Conservation (phyloP, 2,329 filamentous ascomycete species). For the Penicillium sp. region DNA sequence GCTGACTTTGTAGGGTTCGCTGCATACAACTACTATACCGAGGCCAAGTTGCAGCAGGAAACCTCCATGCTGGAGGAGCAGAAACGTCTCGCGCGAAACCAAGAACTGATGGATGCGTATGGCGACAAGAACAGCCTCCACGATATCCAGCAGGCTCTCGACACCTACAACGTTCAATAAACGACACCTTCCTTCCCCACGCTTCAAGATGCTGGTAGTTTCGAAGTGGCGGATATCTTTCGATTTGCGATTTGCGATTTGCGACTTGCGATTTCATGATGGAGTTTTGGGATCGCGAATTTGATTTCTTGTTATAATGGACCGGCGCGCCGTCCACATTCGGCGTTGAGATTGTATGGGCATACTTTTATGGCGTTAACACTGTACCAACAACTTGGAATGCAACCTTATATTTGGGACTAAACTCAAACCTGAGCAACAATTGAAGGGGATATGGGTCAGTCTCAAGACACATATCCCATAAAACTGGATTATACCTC, state of each 20-base stretch:
- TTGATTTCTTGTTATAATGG: background rate
- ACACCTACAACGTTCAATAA: constrained; percentile 46
- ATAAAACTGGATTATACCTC: too few relatives aligned
- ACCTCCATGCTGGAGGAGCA: constrained; percentile 29
- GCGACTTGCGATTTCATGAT: background rate
- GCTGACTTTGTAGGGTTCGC: constrained; percentile 25
- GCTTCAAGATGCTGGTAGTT: constrained; percentile 5
- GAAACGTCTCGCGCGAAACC: constrained; percentile 39
- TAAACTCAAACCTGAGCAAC: too few relatives aligned
- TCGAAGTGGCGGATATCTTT: background rate
- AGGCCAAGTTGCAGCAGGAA: constrained; percentile 13
- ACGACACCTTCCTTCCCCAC: background rate
- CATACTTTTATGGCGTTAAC: background rate
- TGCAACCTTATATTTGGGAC: background rate
- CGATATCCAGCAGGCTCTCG: constrained; percentile 48
- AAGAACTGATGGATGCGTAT: constrained; percentile 49
- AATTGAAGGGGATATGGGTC: too few relatives aligned
- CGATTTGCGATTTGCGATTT: too few relatives aligned
- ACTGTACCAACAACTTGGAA: background rate
- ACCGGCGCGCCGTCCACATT: background rate
- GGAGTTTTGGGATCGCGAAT: background rate
- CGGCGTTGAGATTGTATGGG: background rate
- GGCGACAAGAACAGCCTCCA: constrained; percentile 47
- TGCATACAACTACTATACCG: constrained; percentile 26
- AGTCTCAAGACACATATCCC: too few relatives aligned